Evolutionary conservation across 306 rosid genomes (phyloP), one percentile per base, ranked within the genome.

Genomic region (Begonia fuchsioides): DNA sequence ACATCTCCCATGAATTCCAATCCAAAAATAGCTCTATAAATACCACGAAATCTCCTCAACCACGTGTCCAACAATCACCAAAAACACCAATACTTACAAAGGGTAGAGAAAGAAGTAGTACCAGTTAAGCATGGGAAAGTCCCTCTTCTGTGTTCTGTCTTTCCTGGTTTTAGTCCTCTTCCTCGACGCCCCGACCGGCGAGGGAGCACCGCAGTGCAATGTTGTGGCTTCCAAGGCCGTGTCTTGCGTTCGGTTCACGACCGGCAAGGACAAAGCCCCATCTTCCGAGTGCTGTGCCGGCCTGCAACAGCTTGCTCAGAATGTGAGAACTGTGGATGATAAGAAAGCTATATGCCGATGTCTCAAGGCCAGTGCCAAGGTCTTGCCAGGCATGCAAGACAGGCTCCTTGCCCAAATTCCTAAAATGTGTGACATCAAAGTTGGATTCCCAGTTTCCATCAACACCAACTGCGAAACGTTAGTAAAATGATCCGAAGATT

Each of bases 251-350:
- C 4, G n/a, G 12, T 41, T 10, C 14, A n/a, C 45, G 2, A 41
- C 14, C n/a, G 45, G 45, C 45, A 41, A 41, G 45, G 45, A 11
- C 45, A 11, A 11, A 41, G 12, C 12, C n/a, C 45, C 45, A n/a
- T 41, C 45, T 41, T 3, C 45, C 14, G 3, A 1, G n/a, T 41
- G 45, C 45, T 41, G 45, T 13, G 9, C 14, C 14, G 45, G 45
- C n/a, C 45, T 41, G 45, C 45, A 41, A 41, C 45, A 41, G 45
- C 45, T 41, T 41, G 45, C 45, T 41, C 45, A 41, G 45, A 41
- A 3, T n/a, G 45, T 41, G n/a, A 41, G 12, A n/a, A 2, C 45
- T 41, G 45, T 41, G 12, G 45, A 41, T 41, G 45, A 41, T 41
- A 41, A 41, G 45, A 41, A 41, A n/a, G 45, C 45, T 41, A 41